Evolutionary conservation across 73 alveolate genomes (phyloP).

Genomic region (Effrenium voratum): DNA sequence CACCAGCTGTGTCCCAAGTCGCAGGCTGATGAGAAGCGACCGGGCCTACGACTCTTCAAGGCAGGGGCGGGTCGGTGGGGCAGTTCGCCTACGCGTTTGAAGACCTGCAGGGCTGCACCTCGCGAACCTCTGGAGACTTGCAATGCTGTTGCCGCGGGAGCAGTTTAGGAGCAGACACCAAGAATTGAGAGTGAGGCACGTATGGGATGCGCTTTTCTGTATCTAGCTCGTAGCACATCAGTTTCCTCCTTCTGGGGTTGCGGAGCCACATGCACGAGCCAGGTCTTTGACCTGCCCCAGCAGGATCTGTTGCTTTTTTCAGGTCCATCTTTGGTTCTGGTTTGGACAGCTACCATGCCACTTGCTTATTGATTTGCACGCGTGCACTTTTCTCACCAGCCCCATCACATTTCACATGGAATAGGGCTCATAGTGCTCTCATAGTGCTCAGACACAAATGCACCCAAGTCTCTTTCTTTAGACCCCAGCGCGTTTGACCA

Average conservation of each 20-base stretch:
- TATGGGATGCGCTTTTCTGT: background rate
- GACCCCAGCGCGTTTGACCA: background rate
- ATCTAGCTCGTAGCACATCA: background rate
- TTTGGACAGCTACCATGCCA: background rate
- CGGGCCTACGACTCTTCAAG: conserved; percentile 29
- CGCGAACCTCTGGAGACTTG: background rate
- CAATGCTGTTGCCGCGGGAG: background rate
- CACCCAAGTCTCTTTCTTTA: background rate
- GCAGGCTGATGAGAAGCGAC: conserved; percentile 21
- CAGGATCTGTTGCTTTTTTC: too few species aligned
- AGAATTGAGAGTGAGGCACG: background rate
- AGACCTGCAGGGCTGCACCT: too few species aligned
- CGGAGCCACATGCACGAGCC: too few species aligned
- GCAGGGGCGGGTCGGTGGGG: background rate
- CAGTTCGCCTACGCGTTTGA: too few species aligned
- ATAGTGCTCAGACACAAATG: background rate
- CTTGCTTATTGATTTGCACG: background rate
- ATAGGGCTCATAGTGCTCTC: background rate
- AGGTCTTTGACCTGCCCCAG: too few species aligned
- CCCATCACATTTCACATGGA: background rate
- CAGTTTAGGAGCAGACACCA: background rate
- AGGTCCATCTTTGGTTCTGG: background rate
- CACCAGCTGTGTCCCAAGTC: too few species aligned
- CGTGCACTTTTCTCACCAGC: background rate
- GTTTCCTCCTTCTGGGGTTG: background rate